phyloP scores from a whole-genome alignment of 1,139 yeast species.

The Debaryomyces subglobosus region DNA sequence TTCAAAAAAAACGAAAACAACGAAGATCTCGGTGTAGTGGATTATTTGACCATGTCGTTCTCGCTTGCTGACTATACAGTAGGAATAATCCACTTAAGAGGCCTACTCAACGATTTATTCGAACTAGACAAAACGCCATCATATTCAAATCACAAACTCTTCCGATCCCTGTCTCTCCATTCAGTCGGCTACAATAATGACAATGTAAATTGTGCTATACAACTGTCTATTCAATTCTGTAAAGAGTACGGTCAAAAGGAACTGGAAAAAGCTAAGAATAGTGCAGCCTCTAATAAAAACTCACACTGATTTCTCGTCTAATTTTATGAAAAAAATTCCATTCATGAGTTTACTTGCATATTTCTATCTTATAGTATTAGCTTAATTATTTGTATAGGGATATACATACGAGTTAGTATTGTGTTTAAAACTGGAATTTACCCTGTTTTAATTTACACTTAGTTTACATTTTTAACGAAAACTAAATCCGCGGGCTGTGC shows the following conservation, averaged over 20 bases:
- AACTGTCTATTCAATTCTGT: conserved; percentile 32
- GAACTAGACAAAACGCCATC: conserved; percentile 16
- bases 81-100: conserved; percentile 34
- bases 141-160: conserved; percentile 19
- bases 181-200: conserved; percentile 26
- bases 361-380: neutral
- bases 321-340: neutral
- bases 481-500: conserved; percentile 2
- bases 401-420: neutral
- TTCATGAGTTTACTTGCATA: neutral
- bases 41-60: conserved; percentile 33
- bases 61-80: conserved; percentile 42
- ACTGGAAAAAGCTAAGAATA: neutral
- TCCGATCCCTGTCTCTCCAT: conserved; percentile 17
- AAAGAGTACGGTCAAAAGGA: conserved; percentile 25
- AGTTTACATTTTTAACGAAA: neutral
- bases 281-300: neutral
- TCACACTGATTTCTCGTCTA: neutral
- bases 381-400: neutral
- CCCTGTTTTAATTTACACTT: neutral
- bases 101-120: conserved; percentile 25
- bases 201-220: conserved; percentile 38
- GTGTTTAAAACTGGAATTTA: neutral
- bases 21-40: conserved; percentile 22
- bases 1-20: conserved; percentile 12